phyloP scores from a whole-genome alignment of 1,139 yeast genomes.

The Saccharomyces hybrid region DNA sequence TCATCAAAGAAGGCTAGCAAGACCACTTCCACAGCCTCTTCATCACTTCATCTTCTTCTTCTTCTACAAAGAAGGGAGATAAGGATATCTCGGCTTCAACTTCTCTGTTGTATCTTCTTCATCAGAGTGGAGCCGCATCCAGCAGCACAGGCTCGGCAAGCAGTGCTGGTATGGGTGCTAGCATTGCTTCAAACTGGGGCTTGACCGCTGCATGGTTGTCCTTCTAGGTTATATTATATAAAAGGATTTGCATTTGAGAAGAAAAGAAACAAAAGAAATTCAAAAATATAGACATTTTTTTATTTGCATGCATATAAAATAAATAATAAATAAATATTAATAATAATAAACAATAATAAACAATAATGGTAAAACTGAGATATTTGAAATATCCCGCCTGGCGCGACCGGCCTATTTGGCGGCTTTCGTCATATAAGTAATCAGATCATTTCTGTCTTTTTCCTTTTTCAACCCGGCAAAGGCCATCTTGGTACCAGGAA shows the following conservation, averaged over 20 bases:
- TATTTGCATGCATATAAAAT: background rate
- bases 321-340: background rate
- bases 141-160: slow-evolving; percentile 1
- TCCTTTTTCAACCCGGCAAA: slow-evolving; percentile 99
- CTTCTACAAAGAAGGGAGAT: slow-evolving; percentile 9
- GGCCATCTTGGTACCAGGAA: slow-evolving; percentile 99
- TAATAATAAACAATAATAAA: background rate
- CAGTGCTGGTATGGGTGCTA: background rate
- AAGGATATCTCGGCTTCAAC: slow-evolving; percentile 10
- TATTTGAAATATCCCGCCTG: background rate
- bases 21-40: slow-evolving; percentile 12
- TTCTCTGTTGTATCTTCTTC: slow-evolving; percentile 13
- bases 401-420: slow-evolving; percentile 44
- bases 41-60: slow-evolving; percentile 14
- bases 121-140: slow-evolving; percentile 5
- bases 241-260: background rate
- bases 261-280: background rate
- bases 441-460: slow-evolving; percentile 95
- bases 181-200: background rate
- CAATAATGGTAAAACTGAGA: background rate
- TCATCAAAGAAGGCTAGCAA: slow-evolving; percentile 4
- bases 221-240: background rate
- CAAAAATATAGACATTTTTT: background rate
- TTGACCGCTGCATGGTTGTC: background rate
- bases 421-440: slow-evolving; percentile 79